phyloP scores from a whole-genome alignment of 768 basidiomycete genomes.

The Boletales sp. region DNA sequence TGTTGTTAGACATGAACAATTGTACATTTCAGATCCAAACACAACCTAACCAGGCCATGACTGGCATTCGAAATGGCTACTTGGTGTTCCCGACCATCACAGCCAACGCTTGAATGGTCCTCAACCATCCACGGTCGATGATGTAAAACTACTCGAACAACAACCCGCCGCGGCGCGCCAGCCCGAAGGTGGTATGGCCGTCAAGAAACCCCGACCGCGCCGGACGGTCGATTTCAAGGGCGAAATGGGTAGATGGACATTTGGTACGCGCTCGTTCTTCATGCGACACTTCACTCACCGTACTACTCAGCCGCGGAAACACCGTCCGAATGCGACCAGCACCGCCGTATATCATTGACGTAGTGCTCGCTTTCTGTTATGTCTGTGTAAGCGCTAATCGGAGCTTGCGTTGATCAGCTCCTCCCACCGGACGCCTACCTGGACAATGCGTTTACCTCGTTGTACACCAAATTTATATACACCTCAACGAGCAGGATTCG shows the following conservation, averaged over 20 bases:
- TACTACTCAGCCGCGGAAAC: slow-evolving; percentile 58
- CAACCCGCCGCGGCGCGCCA: slow-evolving; percentile 73
- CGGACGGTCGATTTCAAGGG: slow-evolving; percentile 97
- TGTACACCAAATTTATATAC: slow-evolving; percentile 96
- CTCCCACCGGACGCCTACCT: slow-evolving; percentile 91
- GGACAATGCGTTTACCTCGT: slow-evolving; percentile 84
- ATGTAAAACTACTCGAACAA: slow-evolving; percentile 69
- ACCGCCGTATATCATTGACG: slow-evolving; percentile 87
- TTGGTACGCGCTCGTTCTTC: slow-evolving; percentile 46
- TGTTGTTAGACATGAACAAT: too few relatives aligned
- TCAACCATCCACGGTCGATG: slow-evolving; percentile 77
- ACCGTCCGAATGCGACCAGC: slow-evolving; percentile 80
- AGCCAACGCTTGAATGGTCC: slow-evolving; percentile 57
- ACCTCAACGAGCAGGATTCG: slow-evolving; percentile 98
- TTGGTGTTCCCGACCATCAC: slow-evolving; percentile 36
- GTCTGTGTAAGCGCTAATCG: slow-evolving; percentile 20
- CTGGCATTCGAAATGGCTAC: slow-evolving; percentile 11
- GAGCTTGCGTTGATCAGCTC: slow-evolving; percentile 51
- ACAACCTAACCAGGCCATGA: not conserved
- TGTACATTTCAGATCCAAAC: not conserved
- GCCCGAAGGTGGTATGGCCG: slow-evolving; percentile 71
- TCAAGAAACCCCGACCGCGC: slow-evolving; percentile 89
- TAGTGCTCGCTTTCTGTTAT: slow-evolving; percentile 36
- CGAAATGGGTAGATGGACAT: slow-evolving; percentile 77
- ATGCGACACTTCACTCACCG: not conserved